Evolutionary conservation across 306 rosid genomes (phyloP), one percentile per base, ranked within the genome.

Genomic region (Corylus americana): DNA sequence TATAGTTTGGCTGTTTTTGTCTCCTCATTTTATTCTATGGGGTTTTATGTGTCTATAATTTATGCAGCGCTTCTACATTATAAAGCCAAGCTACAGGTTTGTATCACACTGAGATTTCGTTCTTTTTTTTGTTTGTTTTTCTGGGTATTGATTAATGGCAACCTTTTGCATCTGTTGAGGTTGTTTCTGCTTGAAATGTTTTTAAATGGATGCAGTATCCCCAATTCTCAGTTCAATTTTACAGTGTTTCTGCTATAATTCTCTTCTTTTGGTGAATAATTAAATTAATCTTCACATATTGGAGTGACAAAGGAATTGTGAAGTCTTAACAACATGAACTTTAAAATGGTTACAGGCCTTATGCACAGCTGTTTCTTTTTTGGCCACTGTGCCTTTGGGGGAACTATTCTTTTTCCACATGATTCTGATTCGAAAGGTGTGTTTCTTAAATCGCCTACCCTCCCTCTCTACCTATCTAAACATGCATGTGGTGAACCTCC

Each of bases 351-450:
- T 74, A 70, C 93, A 92, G 96, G 96, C 91, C 74, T 74, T 92
- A 69, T 92, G 97, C 89, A 92, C 92, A 17, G 87, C 89, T 67
- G 88, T 90, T 67, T 92, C 96, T 63, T 85, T 92, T 78, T 80
- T 90, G 53, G 93, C 93, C 17, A 89, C 87, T 51, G 74, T 90
- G 74, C 97, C 97, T 75, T 77, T 92, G 86, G 97, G 93, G 83
- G 96, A 92, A 74, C 79, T 92, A 55, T 91, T 92, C 89, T 90
- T 90, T 85, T 92, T 92, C 83, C 97, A 92, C 77, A 85, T 92
- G 83, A 90, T 92, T 81, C 84, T 90, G 81, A 92, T 92, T 64
- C 89, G 91, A 44, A 92, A 92, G 96, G 97, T 92, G 76, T 72
- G 77, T 71, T 78, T 79, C 5, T 45, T 70, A 29, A 44, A 78